Conservation (phyloP, 345 rosid genomes). For the Viola odorata region DNA sequence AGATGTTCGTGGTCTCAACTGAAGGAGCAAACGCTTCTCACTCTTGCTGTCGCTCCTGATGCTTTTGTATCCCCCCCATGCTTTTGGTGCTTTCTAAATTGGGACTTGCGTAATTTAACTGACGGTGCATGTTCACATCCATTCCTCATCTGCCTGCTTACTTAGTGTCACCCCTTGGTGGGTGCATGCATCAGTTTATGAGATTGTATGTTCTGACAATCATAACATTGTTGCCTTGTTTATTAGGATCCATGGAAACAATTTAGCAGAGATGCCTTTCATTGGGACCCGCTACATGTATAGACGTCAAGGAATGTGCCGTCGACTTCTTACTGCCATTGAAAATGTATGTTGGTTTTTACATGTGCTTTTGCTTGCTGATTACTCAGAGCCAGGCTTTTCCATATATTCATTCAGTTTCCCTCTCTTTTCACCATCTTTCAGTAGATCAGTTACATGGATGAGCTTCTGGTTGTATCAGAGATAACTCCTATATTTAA, state of each 20-base stretch:
- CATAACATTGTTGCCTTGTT: conserved; percentile 8
- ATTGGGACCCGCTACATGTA: conserved; percentile 82
- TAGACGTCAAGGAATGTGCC: conserved; percentile 97
- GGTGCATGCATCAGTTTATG: neutral
- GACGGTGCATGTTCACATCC: neutral
- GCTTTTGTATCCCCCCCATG: neutral
- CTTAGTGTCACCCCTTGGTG: no score
- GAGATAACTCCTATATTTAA: no score
- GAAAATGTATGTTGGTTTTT: conserved; percentile 58
- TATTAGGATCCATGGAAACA: conserved; percentile 74
- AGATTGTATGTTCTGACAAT: conserved; percentile 6
- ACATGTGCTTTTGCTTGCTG: neutral
- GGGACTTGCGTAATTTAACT: neutral
- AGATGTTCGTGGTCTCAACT: no score
- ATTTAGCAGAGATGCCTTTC: conserved; percentile 96
- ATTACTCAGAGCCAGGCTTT: no score
- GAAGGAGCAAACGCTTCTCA: no score
- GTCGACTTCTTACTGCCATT: conserved; percentile 71
- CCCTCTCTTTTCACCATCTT: no score
- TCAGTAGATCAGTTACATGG: no score
- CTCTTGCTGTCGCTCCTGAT: no score
- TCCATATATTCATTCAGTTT: no score
- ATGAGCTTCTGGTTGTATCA: no score
- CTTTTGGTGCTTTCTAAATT: neutral
- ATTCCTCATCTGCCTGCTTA: neutral